These are phyloP conservation scores for Salicornia ramosissima DNA, from an alignment of 148 eudicot species.

Conservation along the genomic window DNA sequence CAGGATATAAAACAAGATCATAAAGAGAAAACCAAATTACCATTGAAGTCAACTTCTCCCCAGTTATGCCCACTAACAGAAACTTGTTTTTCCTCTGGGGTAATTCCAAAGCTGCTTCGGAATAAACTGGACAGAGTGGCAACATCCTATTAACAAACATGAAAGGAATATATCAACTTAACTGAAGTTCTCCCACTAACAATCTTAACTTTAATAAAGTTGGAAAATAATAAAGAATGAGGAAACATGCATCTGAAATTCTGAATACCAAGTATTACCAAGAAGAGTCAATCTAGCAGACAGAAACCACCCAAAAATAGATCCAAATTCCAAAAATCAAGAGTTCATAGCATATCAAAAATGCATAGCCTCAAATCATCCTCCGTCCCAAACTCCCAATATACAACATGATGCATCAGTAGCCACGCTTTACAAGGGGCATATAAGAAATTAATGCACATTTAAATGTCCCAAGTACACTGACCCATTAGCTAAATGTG, in stretches of 20 bases:
- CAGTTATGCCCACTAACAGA: constrained; percentile 93
- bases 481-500: no score
- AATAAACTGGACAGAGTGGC: constrained; percentile 61
- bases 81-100: constrained; percentile 88
- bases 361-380: background rate
- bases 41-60: constrained; percentile 90
- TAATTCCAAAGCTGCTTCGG: constrained; percentile 51
- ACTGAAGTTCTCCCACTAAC: background rate
- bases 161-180: background rate
- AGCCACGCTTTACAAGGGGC: no score
- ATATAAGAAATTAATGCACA: no score
- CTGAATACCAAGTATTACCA: background rate
- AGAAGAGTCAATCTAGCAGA: background rate
- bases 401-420: no score
- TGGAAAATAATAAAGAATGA: background rate
- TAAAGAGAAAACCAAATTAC: constrained; percentile 26
- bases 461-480: no score
- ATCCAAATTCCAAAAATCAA: background rate
- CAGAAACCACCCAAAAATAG: background rate
- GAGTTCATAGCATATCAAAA: background rate
- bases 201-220: background rate
- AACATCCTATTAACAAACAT: constrained; percentile 57
- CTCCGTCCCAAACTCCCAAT: no score
- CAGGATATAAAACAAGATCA: background rate
- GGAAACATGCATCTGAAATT: background rate